Evolutionary conservation across 495 filamentous ascomycete species (phyloP), one percentile per base, ranked within the genome.

Genomic region (Neurospora sp.): DNA sequence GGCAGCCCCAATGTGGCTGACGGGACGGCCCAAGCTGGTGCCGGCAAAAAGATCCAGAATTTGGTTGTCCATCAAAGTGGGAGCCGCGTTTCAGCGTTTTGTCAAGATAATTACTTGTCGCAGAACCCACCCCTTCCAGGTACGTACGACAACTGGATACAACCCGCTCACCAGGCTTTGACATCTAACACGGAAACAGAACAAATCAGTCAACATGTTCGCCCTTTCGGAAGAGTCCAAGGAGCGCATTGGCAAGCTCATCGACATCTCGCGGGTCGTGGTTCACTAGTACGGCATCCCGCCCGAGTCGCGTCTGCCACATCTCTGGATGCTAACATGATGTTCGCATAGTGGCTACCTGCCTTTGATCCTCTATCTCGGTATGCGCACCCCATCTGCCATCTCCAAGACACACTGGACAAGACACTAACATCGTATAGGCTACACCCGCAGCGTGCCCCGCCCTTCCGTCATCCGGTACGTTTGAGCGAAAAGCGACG

Each of bases 221-320:
- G 90, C 94, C 83, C 91, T 98, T 75, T 99, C 96, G 42, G 96
- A 99, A 81, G 96, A 99, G 84, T 93, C 93, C 75, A 98, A 97
- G 96, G 96, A 99, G 89, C 93, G 96, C 85, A 97, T 98, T 83
- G 89, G 93, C 78, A 94, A 93, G 84, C 86, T 97, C 80, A 93
- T 99, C 78, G 96, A 99, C 81, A 85, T 97, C 80, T 96, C 94
- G 71, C 89, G 95, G 73, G 89, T 98, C 75, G 93, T 93, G n/a
- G 92, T 99, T 80, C 96, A 99, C 85, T 99, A 98, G 94, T 97
- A 89, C 68, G 89, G 72, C 20, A 10, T 72, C 12, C 44, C 39
- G 41, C 59, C 27, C 53, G 27, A 61, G 53, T 61, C 27, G 53
- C 22, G 14, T 35, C 53, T 31, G 2, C 20, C 20, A 59, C 14